phyloP scores from a whole-genome alignment of 257 asterid species.

The Datura wrightii region DNA sequence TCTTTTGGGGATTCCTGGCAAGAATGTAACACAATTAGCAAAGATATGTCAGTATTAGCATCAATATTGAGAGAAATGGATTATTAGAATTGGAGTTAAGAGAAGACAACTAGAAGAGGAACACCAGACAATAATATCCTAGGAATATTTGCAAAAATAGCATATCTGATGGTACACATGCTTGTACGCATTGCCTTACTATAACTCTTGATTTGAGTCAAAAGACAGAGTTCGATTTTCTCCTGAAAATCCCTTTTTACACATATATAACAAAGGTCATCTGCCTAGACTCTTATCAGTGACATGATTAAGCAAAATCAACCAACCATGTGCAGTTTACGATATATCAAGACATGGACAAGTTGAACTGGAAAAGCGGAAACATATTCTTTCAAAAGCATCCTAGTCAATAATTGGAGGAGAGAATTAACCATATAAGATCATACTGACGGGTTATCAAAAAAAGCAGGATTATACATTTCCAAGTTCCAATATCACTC shows the following conservation, averaged over 20 bases:
- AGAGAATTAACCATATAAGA: neutral
- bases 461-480: constrained; percentile 13
- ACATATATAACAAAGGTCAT: constrained; percentile 7
- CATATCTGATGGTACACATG: neutral
- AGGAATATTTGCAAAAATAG: neutral
- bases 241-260: neutral
- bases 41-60: neutral
- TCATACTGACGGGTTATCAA: neutral
- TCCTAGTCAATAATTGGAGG: neutral
- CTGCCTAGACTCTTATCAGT: neutral
- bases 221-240: neutral
- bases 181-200: neutral
- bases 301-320: constrained; percentile 1
- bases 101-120: constrained; percentile 18
- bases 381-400: neutral
- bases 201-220: constrained; percentile 8
- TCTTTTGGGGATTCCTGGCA: neutral
- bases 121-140: neutral
- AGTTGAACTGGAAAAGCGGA: neutral
- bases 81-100: neutral
- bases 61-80: neutral
- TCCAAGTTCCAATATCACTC: neutral
- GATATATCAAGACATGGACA: constrained; percentile 7
- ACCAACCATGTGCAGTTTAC: constrained; percentile 9
- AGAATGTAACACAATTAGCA: neutral